Evolutionary conservation across 306 rosid genomes (phyloP).

Genomic region (Cucurbita argyrosperma): DNA sequence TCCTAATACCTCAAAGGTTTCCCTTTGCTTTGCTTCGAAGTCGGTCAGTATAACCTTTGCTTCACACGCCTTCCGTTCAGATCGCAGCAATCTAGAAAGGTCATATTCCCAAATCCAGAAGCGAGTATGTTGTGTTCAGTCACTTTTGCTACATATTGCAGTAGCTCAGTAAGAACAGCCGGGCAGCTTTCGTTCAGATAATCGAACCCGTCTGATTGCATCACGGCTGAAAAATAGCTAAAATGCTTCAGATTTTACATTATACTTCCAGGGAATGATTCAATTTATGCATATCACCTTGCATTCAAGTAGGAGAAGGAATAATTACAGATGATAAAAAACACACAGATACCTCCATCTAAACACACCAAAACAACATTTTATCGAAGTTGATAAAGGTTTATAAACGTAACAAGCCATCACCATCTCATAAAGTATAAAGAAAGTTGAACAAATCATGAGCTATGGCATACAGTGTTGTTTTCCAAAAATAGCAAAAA

Average conservation of each 20-base stretch:
- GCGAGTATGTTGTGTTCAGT: conserved; percentile 29
- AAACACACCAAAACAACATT: neutral
- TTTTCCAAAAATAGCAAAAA: neutral
- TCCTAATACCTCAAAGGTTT: neutral
- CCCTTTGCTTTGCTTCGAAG: neutral
- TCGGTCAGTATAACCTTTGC: conserved; percentile 46
- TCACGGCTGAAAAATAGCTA: conserved; percentile 52
- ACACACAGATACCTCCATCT: neutral
- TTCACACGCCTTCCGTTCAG: conserved; percentile 69
- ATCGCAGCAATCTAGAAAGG: conserved; percentile 48
- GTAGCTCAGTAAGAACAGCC: conserved; percentile 42
- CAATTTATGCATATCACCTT: neutral
- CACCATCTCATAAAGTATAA: neutral
- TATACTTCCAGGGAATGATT: neutral
- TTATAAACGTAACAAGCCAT: neutral
- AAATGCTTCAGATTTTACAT: conserved; percentile 1
- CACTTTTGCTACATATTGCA: conserved; percentile 34
- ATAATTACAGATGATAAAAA: neutral
- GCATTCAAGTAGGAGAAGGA: neutral
- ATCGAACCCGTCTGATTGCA: conserved; percentile 74
- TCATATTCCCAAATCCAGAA: conserved; percentile 18
- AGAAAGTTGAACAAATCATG: neutral
- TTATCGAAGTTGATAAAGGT: neutral
- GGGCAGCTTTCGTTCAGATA: conserved; percentile 75
- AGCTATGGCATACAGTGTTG: neutral